Evolutionary conservation across 345 rosid species (phyloP).

Genomic region (Balakata baccata): DNA sequence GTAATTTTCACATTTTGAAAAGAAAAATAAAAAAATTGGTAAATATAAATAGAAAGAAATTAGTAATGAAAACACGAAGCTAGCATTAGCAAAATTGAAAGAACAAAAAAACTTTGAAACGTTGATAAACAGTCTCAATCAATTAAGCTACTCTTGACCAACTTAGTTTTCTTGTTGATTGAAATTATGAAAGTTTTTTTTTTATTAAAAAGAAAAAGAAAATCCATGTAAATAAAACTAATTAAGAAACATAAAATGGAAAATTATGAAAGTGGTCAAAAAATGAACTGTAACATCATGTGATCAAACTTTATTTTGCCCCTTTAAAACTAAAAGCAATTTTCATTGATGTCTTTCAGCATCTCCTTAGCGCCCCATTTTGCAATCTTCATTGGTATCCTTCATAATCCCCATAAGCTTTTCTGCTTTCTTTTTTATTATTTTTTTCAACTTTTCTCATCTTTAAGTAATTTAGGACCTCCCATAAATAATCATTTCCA

Average conservation of each 20-base stretch:
- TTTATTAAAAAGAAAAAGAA: background rate
- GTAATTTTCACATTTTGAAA: no score
- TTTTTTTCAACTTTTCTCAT: conserved; percentile 16
- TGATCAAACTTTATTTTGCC: conserved; percentile 30
- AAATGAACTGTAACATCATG: conserved; percentile 6
- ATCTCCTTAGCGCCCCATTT: conserved; percentile 12
- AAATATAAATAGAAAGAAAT: no score
- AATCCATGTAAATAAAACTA: background rate
- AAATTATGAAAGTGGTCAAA: conserved; percentile 4
- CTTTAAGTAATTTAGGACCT: no score
- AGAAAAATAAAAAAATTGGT: no score
- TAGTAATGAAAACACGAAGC: no score
- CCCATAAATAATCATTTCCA: no score
- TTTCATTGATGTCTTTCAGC: conserved; percentile 26
- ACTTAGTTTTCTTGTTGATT: background rate
- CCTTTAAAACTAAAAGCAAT: conserved; percentile 28
- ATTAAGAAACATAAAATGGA: background rate
- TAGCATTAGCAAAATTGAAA: no score
- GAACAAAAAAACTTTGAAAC: no score
- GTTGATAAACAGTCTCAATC: no score
- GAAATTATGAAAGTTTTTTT: background rate
- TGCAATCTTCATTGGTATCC: conserved; percentile 32
- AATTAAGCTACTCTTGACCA: no score
- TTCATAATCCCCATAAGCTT: conserved; percentile 25
- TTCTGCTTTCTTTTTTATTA: conserved; percentile 13